phyloP scores from a whole-genome alignment of 1,284 basidiomycete genomes.

The Rhizoctonia solani region DNA sequence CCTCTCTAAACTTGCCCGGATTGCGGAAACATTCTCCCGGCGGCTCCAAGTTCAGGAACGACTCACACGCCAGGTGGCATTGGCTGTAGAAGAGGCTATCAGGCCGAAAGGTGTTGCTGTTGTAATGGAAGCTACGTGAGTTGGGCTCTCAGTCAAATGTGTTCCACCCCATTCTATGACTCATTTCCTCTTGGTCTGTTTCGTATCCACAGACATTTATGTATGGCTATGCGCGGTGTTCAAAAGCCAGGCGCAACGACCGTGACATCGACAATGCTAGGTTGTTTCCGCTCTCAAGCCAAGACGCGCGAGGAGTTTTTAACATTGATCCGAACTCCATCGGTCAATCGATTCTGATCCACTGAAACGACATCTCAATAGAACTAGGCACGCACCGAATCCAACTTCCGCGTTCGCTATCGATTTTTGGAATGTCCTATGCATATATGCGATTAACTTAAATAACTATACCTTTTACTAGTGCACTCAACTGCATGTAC shows the following conservation, averaged over 20 bases:
- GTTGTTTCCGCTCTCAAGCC: conserved; percentile 94
- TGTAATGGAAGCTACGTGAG: conserved; percentile 97
- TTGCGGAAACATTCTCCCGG: conserved; percentile 96
- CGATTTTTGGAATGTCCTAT: neutral
- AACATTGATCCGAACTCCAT: conserved; percentile 65
- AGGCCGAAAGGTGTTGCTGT: conserved; percentile 98
- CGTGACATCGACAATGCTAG: conserved; percentile 98
- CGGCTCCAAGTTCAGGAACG: conserved; percentile 97
- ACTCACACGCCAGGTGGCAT: conserved; percentile 95
- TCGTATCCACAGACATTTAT: conserved; percentile 75
- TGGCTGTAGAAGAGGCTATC: conserved; percentile 97
- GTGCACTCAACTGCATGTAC: conserved; percentile 30
- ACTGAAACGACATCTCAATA: neutral
- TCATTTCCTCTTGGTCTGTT: no score
- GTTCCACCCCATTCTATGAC: no score
- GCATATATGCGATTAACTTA: conserved; percentile 6
- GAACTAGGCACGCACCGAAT: conserved; percentile 6
- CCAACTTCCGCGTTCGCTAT: conserved; percentile 19
- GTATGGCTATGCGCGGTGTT: conserved; percentile 99
- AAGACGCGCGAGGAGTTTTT: conserved; percentile 97
- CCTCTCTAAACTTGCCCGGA: conserved; percentile 95
- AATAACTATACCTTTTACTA: neutral
- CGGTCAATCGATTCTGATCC: conserved; percentile 4
- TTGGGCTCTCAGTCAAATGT: conserved; percentile 42
- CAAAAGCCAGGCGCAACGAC: conserved; percentile 97